Base-by-base conservation (phyloP, 1,284 basidiomycete species). In the Austroboletus niveus region DNA sequence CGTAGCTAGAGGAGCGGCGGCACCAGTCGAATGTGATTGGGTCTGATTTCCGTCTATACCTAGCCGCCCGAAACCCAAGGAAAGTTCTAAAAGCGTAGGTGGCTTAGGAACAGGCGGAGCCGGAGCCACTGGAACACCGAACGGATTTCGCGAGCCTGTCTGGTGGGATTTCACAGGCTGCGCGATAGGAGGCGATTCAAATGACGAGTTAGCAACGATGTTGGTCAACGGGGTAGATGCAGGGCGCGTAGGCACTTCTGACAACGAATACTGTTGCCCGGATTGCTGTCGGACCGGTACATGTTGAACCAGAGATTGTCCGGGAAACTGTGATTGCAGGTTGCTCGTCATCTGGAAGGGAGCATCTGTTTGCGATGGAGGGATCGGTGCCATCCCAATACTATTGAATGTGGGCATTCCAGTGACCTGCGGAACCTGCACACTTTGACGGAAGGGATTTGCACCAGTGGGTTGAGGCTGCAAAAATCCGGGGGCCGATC, bases 71-170 rank as follows among this genome's bases (percentile, higher is more conserved):
- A 69, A 58, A 32, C 81, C 80, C 72, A 80, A 81, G 2, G 87
- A 81, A 8, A 98, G 71, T 63, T 97, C 89, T 69, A 91, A 83
- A 61, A 98, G 73, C 1, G 89, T 91, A 10, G 89, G 92, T 17
- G 78, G 77, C 66, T 87, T 89, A 4, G 89, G 85, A 17, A 89
- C 72, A 15, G 86, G 84, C 2, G 89, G 86, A 41, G 79, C 72
- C n/a, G 85, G 71, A 40, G 83, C 76, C 3, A 81, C 76, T 3
- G 89, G 80, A 24, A 85, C 81, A 8, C 94, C 94, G 62, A 99
- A 99, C 1, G 96, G 96, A 76, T 99, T 99, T 62, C 86, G 87
- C 3, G 92, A 92, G 17, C 96, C 95, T 2, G 96, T 99, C 69
- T 89, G 85, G 68, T 98, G 95, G 6, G 93, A 80, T 62, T 84